Evolutionary conservation across 306 rosid genomes (phyloP).

Genomic region (Cucurbita pepo): DNA sequence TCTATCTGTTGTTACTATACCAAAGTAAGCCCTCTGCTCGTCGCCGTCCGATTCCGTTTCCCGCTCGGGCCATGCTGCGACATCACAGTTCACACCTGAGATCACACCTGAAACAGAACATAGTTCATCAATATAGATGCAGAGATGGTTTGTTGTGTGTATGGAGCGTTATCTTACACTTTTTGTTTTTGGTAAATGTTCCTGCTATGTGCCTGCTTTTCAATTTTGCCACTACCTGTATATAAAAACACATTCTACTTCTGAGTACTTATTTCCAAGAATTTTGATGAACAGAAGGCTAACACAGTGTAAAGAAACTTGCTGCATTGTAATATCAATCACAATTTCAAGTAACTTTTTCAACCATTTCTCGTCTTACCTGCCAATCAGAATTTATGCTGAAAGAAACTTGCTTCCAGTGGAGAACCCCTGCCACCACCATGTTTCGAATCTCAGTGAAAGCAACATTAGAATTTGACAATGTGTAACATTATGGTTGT

Average conservation of each 20-base stretch:
- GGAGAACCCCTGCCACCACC: constrained; percentile 61
- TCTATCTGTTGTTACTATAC: constrained; percentile 59
- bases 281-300: not conserved
- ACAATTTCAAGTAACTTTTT: not conserved
- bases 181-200: constrained; percentile 76
- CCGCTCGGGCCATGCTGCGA: constrained; percentile 64
- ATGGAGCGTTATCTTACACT: constrained; percentile 45
- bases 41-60: constrained; percentile 31
- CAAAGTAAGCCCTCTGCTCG: constrained; percentile 56
- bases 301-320: not conserved
- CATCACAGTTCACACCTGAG: constrained; percentile 46
- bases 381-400: constrained; percentile 59
- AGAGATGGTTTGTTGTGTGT: not conserved
- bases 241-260: constrained; percentile 8
- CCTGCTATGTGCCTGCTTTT: constrained; percentile 90
- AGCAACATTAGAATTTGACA: not conserved
- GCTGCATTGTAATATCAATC: not conserved
- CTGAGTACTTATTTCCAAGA: not conserved
- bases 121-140: not conserved
- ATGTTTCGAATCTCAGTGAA: constrained; percentile 8
- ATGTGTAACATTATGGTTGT: not conserved
- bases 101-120: constrained; percentile 46
- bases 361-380: constrained; percentile 30
- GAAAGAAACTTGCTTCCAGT: constrained; percentile 94
- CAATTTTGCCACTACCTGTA: constrained; percentile 78